Base-by-base conservation (phyloP, 1,284 basidiomycete species). In the Rhodotorula glutinis region DNA sequence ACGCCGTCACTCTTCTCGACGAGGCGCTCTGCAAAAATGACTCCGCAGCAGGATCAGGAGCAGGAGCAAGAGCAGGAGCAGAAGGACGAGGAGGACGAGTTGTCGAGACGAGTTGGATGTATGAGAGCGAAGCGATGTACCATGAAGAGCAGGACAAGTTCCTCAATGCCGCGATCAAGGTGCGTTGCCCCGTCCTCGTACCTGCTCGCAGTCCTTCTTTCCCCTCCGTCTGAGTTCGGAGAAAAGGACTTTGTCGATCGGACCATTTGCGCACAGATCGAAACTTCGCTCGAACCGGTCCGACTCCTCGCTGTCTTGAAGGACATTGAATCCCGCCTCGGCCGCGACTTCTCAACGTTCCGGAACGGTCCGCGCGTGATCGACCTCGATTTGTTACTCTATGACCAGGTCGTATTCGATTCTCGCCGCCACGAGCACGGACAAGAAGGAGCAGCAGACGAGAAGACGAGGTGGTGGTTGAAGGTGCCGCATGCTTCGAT, bases 61-160 rank as follows among this genome's bases (percentile, higher is more conserved):
- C 67, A 70, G 1, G 67, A 17, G 41, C 41, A 17, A 43, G 17
- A 9, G 17, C 11, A 43, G 41, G 41, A 17, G 41, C 11, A 17
- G 41, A 43, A 43, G 43, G 43, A 44, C 4, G 74, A 25, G 21
- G 38, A 74, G 79, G 87, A 7, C 77, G 75, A 21, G 80, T 94
- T 21, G 79, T 89, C 33, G 83, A 91, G 73, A 94, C 92, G 0
- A 93, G 91, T 76, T 92, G 94, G 79, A 79, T 98, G 80, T 98
- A 98, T 78, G 89, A 97, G 79, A 94, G 89, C 25, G 83, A 87
- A 27, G 92, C 96, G 0, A 98, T 98, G 96, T 99, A 98, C 79
- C 87, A 95, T 30, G 85, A 85, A 23, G 88, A 96, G 70, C 95
- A 99, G 78, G 90, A 89, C 30, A 80, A 82, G 40, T 98, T 98